Evolutionary conservation across 768 basidiomycete species (phyloP), one percentile per base, ranked within the genome.

Genomic region (Suillus hirtellus): DNA sequence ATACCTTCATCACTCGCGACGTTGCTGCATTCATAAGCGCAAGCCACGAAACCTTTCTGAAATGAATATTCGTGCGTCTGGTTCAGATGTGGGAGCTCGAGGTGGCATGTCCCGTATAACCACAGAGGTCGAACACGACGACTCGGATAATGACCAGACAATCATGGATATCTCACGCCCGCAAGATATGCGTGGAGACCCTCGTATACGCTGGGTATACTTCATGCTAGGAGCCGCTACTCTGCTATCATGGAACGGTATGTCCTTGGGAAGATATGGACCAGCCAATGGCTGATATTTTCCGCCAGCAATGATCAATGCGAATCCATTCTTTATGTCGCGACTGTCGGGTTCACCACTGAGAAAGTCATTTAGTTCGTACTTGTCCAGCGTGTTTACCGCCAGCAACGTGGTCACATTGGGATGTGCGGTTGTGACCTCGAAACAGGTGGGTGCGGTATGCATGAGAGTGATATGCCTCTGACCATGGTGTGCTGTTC

Each of bases 231-330:
- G 95, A 3, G 89, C 89, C 62, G 89, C 92, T 21, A 84, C 89
- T 4, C 81, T 97, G 8, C 76, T 97, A 19, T 89, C 92, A 35
- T 97, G 95, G 95, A 96, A 95, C 71, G 93, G 95, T 94, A 73
- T 71, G 83, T 69, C 11, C 12, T 40, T 21, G 56, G 46, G 15
- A 17, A 58, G 15, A 24, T 14, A 24, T 27, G 6, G 38, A 38
- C 11, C 17, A 42, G 42, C 42, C 10, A 7, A 34, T 63, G 59
- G 62, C 65, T 49, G 64, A 60, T 10, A 59, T 43, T 17, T n/a
- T 27, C 27, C 21, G 8, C 24, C 63, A 96, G 95, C 88, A 1
- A 79, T 95, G 70, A 95, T 97, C 31, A 96, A 92, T 38, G 93
- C 90, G 0, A 88, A 88, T 54, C 88, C 94, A 0, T 93, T 89